Conservation (phyloP, 495 filamentous ascomycete species). For the Annulohypoxylon bovei region DNA sequence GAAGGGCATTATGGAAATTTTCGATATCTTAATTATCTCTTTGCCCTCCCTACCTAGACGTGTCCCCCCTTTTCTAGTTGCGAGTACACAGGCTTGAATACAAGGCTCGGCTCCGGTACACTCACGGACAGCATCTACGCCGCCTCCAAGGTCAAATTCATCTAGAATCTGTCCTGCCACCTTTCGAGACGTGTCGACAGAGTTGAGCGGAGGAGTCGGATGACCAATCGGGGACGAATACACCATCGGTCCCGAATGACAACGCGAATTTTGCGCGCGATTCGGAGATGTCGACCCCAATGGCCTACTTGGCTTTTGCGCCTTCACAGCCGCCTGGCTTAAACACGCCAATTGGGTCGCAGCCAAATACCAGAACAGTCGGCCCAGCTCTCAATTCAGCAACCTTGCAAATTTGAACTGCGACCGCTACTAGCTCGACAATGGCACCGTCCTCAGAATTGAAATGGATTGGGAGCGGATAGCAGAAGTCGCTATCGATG, state of each 20-base stretch:
- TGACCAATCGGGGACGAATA: constrained; percentile 49
- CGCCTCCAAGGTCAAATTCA: constrained; percentile 57
- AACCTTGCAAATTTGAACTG: constrained; percentile 63
- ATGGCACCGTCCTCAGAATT: constrained; percentile 62
- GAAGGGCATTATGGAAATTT: neutral
- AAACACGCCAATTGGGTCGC: constrained; percentile 66
- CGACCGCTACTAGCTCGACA: constrained; percentile 65
- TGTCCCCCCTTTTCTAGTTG: constrained; percentile 64
- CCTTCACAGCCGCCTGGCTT: constrained; percentile 63
- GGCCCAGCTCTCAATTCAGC: constrained; percentile 58
- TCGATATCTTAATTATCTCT: constrained; percentile 54
- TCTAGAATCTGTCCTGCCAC: constrained; percentile 56
- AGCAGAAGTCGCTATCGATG: constrained; percentile 65
- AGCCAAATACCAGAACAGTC: constrained; percentile 64
- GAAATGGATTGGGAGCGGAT: constrained; percentile 59
- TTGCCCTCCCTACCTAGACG: constrained; percentile 70
- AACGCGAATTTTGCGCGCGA: constrained; percentile 64
- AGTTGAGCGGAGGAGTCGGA: neutral
- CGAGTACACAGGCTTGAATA: constrained; percentile 64
- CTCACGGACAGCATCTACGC: constrained; percentile 67
- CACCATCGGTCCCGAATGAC: constrained; percentile 56
- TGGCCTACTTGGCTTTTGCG: constrained; percentile 61
- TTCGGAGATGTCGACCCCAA: constrained; percentile 65
- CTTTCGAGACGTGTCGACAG: constrained; percentile 48
- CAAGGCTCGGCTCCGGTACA: constrained; percentile 65